Base-by-base conservation (phyloP, 1,284 basidiomycete genomes). In the Neolentinus lepideus region DNA sequence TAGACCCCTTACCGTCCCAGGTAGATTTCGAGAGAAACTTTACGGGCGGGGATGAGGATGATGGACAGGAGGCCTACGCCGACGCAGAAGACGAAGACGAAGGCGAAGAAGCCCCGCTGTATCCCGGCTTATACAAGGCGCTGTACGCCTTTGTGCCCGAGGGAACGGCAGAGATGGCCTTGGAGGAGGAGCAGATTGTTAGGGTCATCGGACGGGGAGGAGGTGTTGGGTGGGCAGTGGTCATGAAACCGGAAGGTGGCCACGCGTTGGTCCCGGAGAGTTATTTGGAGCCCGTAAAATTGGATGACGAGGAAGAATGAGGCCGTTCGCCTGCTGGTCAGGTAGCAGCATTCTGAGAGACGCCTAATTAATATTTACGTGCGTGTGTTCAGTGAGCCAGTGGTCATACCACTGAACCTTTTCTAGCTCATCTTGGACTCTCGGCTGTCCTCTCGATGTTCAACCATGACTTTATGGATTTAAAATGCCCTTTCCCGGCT, bases 141-240 rank as follows among this genome's bases (percentile, higher is more conserved):
- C 16, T 88, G 63, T 90, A 85, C 59, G 73, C 80, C 2, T 90
- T 90, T 61, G 80, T 83, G 52, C 77, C 86, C 0, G 86, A 89
- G 62, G 87, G 86, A 1, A 81, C 79, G 19, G 83, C 87, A 24
- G 88, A 90, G 77, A 88, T 90, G 85, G 75, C 74, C 48, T 66
- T 90, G 51, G 79, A 75, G 58, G 86, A 90, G 68, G 87, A 84
- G 55, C 85, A 90, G 69, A 61, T 85, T 45, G 81, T 90, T 16
- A 71, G 72, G 2, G 84, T 89, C 31, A 68, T 89, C 1, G 85
- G 85, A 1, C 66, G 85, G 48, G 86, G 87, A 1, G 87, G 86
- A 0, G 87, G 85, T 0, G 82, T 85, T 2, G 87, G 88, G 0
- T 88, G 87, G 86, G 86, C 85, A 0, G 81, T 88, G 14, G 87